Evolutionary conservation across 2,329 filamentous ascomycete genomes (phyloP), one percentile per base, ranked within the genome.

Genomic region (Lachnellula hyalina): DNA sequence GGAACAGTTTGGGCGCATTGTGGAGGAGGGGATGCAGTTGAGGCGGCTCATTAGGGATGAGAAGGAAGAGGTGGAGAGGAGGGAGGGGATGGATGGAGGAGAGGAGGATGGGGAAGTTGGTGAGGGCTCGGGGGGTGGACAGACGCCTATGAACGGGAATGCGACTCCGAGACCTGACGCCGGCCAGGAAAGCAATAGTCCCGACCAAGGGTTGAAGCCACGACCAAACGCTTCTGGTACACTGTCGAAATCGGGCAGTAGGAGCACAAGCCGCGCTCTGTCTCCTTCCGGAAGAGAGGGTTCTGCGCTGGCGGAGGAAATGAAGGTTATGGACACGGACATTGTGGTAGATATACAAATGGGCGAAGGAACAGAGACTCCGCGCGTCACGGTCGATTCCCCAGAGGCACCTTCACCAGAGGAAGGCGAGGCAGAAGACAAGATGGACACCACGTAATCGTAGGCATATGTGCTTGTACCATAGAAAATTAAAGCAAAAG

Each of bases 21-120:
- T 96, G 68, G 89, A 92, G 56, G 93, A 96, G 74, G 90, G 90
- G n/a, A 88, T 89, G 81, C 80, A 89, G 60, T 79, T 97, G 70
- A 78, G 92, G 55, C 80, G 89, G 48, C 79, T 95, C 70, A 96
- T 97, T 67, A 85, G 91, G 57, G 92, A 96, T 67, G 93, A 96
- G 77, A 96, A 96, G 74, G 92, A 96, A 70, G 91, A 96, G 72
- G 89, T 94, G 0, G 91, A 96, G 72, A 79, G 90, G 42, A 82
- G 90, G 52, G 90, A 95, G 71, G 90, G 90, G 32, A 90, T 90
- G 83, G 84, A 84, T 53, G 67, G 61, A 28, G 65, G 61, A 61
- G 85, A 84, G 47, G 81, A 77, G 15, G 85, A 80, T 58, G 77
- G 74, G 4, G 77, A 86, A 62, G 77, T 85, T 62, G 84, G 85